phyloP scores from a whole-genome alignment of 495 filamentous ascomycete species.

The Talaromyces nanjingensis region DNA sequence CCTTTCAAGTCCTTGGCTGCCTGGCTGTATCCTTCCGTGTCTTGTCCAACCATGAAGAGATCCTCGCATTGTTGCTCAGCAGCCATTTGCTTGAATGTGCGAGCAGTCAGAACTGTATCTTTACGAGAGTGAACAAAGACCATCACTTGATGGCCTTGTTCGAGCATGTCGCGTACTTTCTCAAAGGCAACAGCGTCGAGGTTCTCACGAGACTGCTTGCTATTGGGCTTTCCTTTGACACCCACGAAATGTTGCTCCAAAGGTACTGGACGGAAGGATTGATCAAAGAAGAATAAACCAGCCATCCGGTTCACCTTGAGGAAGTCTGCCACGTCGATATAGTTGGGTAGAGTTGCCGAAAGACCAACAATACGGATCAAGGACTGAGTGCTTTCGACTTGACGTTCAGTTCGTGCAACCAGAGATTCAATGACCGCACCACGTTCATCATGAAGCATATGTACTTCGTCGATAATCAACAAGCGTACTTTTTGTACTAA shows the following conservation, averaged over 20 bases:
- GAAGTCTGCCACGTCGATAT: slow-evolving; percentile 92
- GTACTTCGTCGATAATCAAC: slow-evolving; percentile 97
- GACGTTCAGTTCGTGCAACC: slow-evolving; percentile 87
- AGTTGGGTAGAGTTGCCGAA: slow-evolving; percentile 93
- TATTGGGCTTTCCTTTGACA: slow-evolving; percentile 82
- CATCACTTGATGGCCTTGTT: slow-evolving; percentile 89
- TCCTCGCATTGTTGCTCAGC: slow-evolving; percentile 67
- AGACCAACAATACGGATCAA: slow-evolving; percentile 94
- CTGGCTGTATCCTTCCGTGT: slow-evolving; percentile 64
- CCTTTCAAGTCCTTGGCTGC: slow-evolving; percentile 76
- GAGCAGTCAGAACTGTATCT: slow-evolving; percentile 84
- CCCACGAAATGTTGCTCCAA: slow-evolving; percentile 97
- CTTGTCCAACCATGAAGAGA: slow-evolving; percentile 57
- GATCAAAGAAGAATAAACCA: slow-evolving; percentile 95
- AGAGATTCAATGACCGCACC: slow-evolving; percentile 93
- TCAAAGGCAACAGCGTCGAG: slow-evolving; percentile 80
- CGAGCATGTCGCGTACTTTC: slow-evolving; percentile 91
- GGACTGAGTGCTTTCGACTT: slow-evolving; percentile 96
- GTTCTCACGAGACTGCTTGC: slow-evolving; percentile 75
- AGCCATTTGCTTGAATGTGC: slow-evolving; percentile 79
- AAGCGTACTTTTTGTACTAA: slow-evolving; percentile 94
- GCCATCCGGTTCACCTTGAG: slow-evolving; percentile 90
- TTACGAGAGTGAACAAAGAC: slow-evolving; percentile 94
- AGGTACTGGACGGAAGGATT: slow-evolving; percentile 90
- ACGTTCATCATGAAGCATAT: slow-evolving; percentile 98